Evolutionary conservation across 345 rosid genomes (phyloP).

Genomic region (Citrus reticulata): DNA sequence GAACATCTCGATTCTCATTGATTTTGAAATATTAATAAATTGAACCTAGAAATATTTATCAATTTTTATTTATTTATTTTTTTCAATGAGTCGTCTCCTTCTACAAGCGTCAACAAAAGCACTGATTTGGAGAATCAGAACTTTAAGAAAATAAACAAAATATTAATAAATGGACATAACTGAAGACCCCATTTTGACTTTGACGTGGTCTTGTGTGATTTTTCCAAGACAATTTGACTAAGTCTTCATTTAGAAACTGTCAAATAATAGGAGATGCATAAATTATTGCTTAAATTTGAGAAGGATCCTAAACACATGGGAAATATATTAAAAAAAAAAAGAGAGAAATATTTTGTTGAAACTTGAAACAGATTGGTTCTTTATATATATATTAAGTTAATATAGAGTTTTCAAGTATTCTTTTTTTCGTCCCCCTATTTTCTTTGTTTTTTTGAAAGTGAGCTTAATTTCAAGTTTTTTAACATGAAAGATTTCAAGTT

Average conservation of each 20-base stretch:
- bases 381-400: too few species aligned
- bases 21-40: not conserved
- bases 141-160: too few species aligned
- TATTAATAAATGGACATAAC: not conserved
- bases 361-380: too few species aligned
- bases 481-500: too few species aligned
- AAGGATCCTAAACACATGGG: not conserved
- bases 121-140: not conserved
- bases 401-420: too few species aligned
- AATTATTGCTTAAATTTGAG: not conserved
- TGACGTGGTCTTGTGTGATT: not conserved
- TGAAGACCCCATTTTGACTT: not conserved
- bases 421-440: too few species aligned
- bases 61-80: too few species aligned
- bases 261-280: not conserved
- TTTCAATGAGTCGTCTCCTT: not conserved
- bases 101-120: not conserved
- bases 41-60: not conserved
- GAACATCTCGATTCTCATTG: not conserved
- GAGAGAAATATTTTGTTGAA: not conserved
- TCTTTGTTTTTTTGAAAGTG: too few species aligned
- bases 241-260: not conserved
- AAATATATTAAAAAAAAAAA: too few species aligned
- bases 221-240: not conserved
- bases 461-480: too few species aligned